Base-by-base conservation (phyloP, 148 eudicot genomes). In the Fagopyrum homotropicum region DNA sequence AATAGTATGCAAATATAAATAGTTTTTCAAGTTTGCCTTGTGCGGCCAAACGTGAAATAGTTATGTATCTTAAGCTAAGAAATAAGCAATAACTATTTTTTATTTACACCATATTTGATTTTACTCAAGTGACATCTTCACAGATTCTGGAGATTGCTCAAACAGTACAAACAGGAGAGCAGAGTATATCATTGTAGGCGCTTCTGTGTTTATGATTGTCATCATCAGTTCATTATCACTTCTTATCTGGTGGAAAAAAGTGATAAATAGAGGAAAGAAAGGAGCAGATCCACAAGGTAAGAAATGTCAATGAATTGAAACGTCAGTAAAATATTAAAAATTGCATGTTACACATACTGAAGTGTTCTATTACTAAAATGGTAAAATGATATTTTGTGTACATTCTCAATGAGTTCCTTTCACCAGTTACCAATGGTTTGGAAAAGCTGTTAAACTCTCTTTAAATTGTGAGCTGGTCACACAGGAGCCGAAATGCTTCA, bases 61-160 rank as follows among this genome's bases (percentile, higher is more conserved):
- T 56, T 56, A 56, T 51, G 55, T 51, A 51, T 51, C 55, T 51
- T 51, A 51, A 4, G 55, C 4, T 56, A 5, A 4, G 19, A 12
- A 5, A 56, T 17, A 56, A 56, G 61, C 29, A 56, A 16, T 16
- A 17, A 56, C 61, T 5, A 56, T 0, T 56, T 56, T 56, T 56
- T n/a, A 17, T n/a, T 57, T n/a, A 7, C 35, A 19, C 40, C 40
- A 11, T 7, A 44, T 30, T 11, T 68, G 7, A 1, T 40, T 68
- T 44, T 68, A 15, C 17, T 35, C 7, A 12, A 2, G 16, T 60
- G 35, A 60, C 66, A 4, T 15, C 11, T 60, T 60, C 15, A 44
- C 72, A 68, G 72, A 68, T 68, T 14, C 16, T 44, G 47, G 47
- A 69, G 47, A 69, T 45, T 69, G 72, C 49, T 69, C 72, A 69